Conservation (phyloP, 139 green algal genomes). For the Axilococcus clingmanii region DNA sequence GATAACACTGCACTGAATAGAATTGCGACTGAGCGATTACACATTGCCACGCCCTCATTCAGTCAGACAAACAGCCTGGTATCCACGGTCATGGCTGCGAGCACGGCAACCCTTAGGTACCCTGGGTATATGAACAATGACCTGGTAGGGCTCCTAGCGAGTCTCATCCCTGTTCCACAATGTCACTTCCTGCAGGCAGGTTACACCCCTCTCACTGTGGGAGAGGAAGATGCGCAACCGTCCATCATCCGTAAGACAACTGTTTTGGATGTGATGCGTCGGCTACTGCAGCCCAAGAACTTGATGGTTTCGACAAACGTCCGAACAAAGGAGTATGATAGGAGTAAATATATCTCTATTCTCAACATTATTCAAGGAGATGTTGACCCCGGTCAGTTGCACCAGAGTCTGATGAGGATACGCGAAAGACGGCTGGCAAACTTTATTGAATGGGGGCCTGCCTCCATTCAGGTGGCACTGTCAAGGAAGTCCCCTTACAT, state of each 20-base stretch:
- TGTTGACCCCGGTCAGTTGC: conserved; percentile 87
- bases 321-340: conserved; percentile 68
- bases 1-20: conserved; percentile 84
- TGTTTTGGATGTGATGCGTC: conserved; percentile 96
- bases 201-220: conserved; percentile 86
- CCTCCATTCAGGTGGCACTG: conserved; percentile 94
- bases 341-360: conserved; percentile 93
- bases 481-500: conserved; percentile 89
- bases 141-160: conserved; percentile 88
- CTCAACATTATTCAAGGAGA: conserved; percentile 97
- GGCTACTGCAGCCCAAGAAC: conserved; percentile 91
- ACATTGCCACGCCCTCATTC: conserved; percentile 59
- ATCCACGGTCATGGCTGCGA: conserved; percentile 96
- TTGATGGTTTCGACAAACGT: conserved; percentile 81
- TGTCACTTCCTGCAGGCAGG: conserved; percentile 94
- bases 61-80: conserved; percentile 92
- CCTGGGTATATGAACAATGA: conserved; percentile 99
- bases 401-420: conserved; percentile 95
- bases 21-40: conserved; percentile 60
- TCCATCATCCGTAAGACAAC: conserved; percentile 73
- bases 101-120: conserved; percentile 93
- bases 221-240: conserved; percentile 6
- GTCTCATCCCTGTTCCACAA: conserved; percentile 87
- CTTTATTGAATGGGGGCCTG: conserved; percentile 98
- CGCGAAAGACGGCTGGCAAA: conserved; percentile 84